Percentiles rank a stretch among this genome's conserved stretches.
Evolutionary conservation across 805 yeast species (phyloP).

Genomic region (Zygosaccharomyces rouxii): DNA sequence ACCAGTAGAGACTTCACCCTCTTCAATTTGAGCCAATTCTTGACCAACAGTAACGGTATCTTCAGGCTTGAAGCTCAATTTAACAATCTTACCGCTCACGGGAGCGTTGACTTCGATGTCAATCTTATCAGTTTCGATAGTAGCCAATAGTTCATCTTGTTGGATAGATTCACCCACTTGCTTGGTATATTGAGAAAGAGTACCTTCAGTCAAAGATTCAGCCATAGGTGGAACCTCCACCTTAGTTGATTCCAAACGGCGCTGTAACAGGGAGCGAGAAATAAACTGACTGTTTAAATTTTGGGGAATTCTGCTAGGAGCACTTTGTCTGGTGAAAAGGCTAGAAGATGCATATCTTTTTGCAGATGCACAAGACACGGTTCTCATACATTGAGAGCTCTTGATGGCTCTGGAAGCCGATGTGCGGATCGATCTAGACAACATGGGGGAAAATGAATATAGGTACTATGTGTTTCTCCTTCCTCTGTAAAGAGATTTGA

Average conservation of each 20-base stretch:
- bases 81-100: slow-evolving; percentile 81
- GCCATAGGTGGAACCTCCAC: slow-evolving; percentile 99
- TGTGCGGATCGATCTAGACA: slow-evolving; percentile 13
- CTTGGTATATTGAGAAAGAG: slow-evolving; percentile 65
- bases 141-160: slow-evolving; percentile 87
- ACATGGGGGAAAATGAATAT: slow-evolving; percentile 13
- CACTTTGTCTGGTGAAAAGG: slow-evolving; percentile 3
- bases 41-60: slow-evolving; percentile 97
- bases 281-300: not conserved
- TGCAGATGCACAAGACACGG: slow-evolving; percentile 6
- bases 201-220: slow-evolving; percentile 96
- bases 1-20: slow-evolving; percentile 63
- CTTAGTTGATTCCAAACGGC: slow-evolving; percentile 39
- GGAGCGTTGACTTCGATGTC: slow-evolving; percentile 97
- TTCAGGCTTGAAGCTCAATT: slow-evolving; percentile 75
- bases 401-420: slow-evolving; percentile 9
- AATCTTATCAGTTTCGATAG: slow-evolving; percentile 97
- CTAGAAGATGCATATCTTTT: slow-evolving; percentile 16
- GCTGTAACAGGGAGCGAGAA: slow-evolving; percentile 3
- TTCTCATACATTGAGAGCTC: slow-evolving; percentile 11
- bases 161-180: slow-evolving; percentile 84
- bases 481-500: not conserved
- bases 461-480: not conserved
- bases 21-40: slow-evolving; percentile 81
- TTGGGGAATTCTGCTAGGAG: not conserved